Base-by-base conservation (phyloP, 2,329 filamentous ascomycete species). In the Colletotrichum orchidophilum region DNA sequence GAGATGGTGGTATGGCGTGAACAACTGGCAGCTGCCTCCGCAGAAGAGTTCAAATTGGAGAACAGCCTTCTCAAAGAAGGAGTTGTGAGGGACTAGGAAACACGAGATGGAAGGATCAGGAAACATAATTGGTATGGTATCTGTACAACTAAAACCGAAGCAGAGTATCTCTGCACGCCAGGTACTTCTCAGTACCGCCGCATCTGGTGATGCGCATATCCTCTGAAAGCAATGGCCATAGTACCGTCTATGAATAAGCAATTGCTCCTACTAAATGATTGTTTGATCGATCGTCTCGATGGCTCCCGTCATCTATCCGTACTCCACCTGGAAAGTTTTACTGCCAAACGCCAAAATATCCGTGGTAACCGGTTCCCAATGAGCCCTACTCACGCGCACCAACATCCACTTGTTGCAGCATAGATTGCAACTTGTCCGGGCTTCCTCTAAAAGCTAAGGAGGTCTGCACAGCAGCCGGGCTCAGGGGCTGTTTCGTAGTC, bases 1-100 rank as follows among this genome's bases (percentile, higher is more conserved):
- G 76, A 87, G 95, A 75, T 98, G 96, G 96, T 99, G 96, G 96
- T 98, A 94, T 85, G 90, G 88, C 26, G 93, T 97, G 21, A 98
- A 98, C 79, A 94, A 97, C 77, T 98, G 96, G 96, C 86, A 87
- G 59, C 81, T 96, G 68, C 92, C 92, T 13, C 74, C 77, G 5
- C 77, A 82, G 66, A 73, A 75, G 73, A 63, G 52, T 62, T 50
- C 50, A 33, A 68, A 13, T 39, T 60, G 63, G 35, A 75, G 35
- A n/a, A 50, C 75, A 33, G 39, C 39, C 9, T 46, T 46, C 3
- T n/a, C 39, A 46, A 68, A 70, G 58, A 73, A 59, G 58, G 49
- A 69, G 46, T 5, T 59, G 39, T 65, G 58, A 55, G 7, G 24
- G 15, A 31, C 26, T 9, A n/a, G 29, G 12, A 53, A 21, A 12